Evolutionary conservation across 805 yeast genomes (phyloP).

Genomic region (Ogataea dorogensis): DNA sequence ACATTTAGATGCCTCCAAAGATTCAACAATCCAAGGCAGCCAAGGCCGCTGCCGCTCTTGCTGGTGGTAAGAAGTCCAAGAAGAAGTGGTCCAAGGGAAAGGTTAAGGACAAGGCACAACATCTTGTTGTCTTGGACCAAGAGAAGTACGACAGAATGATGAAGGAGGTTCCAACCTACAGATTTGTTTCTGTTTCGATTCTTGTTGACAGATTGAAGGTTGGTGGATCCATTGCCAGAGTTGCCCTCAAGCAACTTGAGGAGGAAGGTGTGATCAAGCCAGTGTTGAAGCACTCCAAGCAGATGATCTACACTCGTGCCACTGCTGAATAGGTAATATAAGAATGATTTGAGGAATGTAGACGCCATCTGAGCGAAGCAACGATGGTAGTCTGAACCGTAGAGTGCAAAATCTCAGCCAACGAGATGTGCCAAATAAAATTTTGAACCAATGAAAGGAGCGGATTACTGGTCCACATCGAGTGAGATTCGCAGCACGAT

Average conservation of each 20-base stretch:
- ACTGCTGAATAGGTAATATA: conserved; percentile 63
- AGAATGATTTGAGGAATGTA: no score
- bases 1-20: conserved; percentile 90
- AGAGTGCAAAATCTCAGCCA: no score
- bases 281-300: conserved; percentile 93
- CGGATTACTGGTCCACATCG: no score
- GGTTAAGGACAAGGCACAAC: conserved; percentile 99
- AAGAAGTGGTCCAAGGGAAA: conserved; percentile 99
- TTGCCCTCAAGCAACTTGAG: conserved; percentile 95
- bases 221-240: conserved; percentile 99
- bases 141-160: conserved; percentile 98
- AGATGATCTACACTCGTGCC: conserved; percentile 91
- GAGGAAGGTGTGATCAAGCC: conserved; percentile 92
- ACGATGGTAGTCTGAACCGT: conserved; percentile 1
- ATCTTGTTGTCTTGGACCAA: conserved; percentile 95
- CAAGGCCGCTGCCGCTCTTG: conserved; percentile 99
- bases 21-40: conserved; percentile 99
- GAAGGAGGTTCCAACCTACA: conserved; percentile 99
- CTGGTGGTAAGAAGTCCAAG: conserved; percentile 99
- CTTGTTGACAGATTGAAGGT: conserved; percentile 98
- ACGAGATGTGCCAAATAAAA: no score
- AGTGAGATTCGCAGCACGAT: no score
- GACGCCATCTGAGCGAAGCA: conserved; percentile 3
- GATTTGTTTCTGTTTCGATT: conserved; percentile 96
- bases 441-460: no score